Evolutionary conservation across 192 early-diverging fungal genomes (phyloP).

Genomic region (Coemansia sp.): DNA sequence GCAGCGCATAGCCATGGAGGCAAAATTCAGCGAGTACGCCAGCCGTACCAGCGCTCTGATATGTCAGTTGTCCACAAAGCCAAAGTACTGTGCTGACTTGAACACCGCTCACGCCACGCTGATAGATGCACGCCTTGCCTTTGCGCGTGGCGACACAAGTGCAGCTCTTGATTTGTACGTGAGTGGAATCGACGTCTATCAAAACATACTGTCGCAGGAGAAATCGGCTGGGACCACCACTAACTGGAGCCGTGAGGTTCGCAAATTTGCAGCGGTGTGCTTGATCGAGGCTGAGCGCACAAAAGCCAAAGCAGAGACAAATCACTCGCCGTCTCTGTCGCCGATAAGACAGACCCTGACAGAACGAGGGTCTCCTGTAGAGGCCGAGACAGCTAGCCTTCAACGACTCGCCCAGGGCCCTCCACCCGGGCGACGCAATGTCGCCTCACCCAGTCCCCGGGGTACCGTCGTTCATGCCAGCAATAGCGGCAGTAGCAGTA

Average conservation of each 20-base stretch:
- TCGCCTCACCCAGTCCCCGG: neutral
- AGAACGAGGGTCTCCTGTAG: neutral
- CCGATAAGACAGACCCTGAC: neutral
- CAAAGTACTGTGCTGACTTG: conserved; percentile 16
- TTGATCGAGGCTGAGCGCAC: conserved; percentile 34
- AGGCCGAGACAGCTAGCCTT: neutral
- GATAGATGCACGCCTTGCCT: conserved; percentile 15
- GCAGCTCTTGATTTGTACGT: conserved; percentile 29
- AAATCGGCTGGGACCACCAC: conserved; percentile 5
- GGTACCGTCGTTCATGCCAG: neutral
- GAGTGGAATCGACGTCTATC: conserved; percentile 34
- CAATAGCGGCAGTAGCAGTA: neutral
- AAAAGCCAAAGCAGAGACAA: conserved; percentile 11
- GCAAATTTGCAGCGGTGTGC: conserved; percentile 22
- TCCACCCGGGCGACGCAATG: neutral
- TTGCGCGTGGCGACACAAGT: conserved; percentile 11
- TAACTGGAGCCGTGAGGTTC: conserved; percentile 39
- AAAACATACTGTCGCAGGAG: conserved; percentile 27
- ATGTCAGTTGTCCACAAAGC: conserved; percentile 11
- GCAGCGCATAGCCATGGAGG: conserved; percentile 15
- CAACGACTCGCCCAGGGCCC: neutral
- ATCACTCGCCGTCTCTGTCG: neutral
- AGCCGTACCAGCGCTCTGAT: conserved; percentile 27
- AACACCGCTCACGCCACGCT: conserved; percentile 24
- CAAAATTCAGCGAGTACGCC: conserved; percentile 51